A percentile compares a stretch with the other conserved stretches of the same genome.
Evolutionary conservation across 805 yeast genomes (phyloP).

Genomic region (Wickerhamomyces bisporus): DNA sequence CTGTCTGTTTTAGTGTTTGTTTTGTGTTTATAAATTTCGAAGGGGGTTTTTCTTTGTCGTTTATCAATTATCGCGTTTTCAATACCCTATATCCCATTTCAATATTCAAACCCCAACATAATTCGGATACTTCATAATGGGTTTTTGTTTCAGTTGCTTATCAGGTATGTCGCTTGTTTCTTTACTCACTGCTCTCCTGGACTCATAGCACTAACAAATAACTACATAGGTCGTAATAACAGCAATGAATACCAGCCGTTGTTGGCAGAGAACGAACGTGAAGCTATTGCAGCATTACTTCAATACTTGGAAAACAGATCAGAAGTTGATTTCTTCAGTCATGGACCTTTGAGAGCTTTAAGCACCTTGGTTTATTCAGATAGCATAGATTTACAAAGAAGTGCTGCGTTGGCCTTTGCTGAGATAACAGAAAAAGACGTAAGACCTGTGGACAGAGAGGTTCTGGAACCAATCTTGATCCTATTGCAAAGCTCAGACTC

Average conservation of each 20-base stretch:
- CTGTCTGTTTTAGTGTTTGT: too few relatives aligned
- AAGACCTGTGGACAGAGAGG: slow-evolving; percentile 84
- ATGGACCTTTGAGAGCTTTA: slow-evolving; percentile 75
- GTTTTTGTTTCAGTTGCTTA: slow-evolving; percentile 47
- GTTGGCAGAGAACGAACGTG: slow-evolving; percentile 93
- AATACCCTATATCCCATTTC: too few relatives aligned
- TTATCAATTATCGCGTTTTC: too few relatives aligned
- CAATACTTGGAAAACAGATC: slow-evolving; percentile 84
- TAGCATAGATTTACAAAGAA: slow-evolving; percentile 88
- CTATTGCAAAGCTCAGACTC: slow-evolving; percentile 82
- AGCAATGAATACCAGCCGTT: slow-evolving; percentile 70
- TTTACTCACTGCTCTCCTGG: too few relatives aligned
- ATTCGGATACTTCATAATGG: slow-evolving; percentile 39
- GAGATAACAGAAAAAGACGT: slow-evolving; percentile 97
- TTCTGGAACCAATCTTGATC: slow-evolving; percentile 87
- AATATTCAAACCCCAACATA: too few relatives aligned
- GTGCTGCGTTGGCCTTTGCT: slow-evolving; percentile 97
- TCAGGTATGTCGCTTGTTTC: slow-evolving; percentile 14
- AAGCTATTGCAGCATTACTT: slow-evolving; percentile 85
- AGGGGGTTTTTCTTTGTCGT: too few relatives aligned
- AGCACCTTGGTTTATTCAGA: slow-evolving; percentile 93
- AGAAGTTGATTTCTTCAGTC: slow-evolving; percentile 89
- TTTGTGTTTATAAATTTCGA: too few relatives aligned
- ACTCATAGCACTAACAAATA: too few relatives aligned
- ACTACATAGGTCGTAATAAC: slow-evolving; percentile 33